phyloP scores from a whole-genome alignment of 1,284 basidiomycete genomes.

The Microbotryum lychnidis-dioicae region DNA sequence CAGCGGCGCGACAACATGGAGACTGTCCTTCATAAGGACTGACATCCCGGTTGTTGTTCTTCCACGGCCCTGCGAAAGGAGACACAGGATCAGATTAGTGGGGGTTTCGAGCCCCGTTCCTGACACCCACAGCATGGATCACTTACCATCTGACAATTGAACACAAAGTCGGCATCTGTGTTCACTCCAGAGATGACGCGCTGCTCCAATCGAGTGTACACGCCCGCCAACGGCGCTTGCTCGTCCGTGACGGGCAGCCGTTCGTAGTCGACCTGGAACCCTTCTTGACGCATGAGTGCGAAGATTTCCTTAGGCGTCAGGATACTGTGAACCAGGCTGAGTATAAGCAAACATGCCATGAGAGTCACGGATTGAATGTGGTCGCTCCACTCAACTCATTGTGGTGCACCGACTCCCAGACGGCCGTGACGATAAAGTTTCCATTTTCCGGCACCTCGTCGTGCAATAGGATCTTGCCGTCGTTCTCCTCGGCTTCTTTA shows the following conservation, averaged over 20 bases:
- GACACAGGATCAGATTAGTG: background rate
- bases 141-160: slow-evolving; percentile 45
- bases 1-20: no score
- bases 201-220: slow-evolving; percentile 66
- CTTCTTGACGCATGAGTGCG: slow-evolving; percentile 60
- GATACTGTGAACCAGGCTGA: slow-evolving; percentile 51
- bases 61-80: slow-evolving; percentile 43
- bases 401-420: slow-evolving; percentile 31
- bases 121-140: no score
- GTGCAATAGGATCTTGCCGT: slow-evolving; percentile 74
- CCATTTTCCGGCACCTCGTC: slow-evolving; percentile 95
- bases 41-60: slow-evolving; percentile 74
- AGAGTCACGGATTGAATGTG: slow-evolving; percentile 56
- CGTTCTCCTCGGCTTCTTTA: slow-evolving; percentile 61
- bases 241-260: slow-evolving; percentile 87
- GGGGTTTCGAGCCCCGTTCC: background rate
- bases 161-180: slow-evolving; percentile 44
- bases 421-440: slow-evolving; percentile 52
- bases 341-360: slow-evolving; percentile 37
- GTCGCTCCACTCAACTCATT: slow-evolving; percentile 17
- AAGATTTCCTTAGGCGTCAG: slow-evolving; percentile 88
- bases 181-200: slow-evolving; percentile 58
- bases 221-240: slow-evolving; percentile 81
- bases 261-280: slow-evolving; percentile 81
- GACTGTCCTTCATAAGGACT: background rate